Evolutionary conservation across 306 rosid genomes (phyloP), one percentile per base, ranked within the genome.

Genomic region (Sindora glabra): DNA sequence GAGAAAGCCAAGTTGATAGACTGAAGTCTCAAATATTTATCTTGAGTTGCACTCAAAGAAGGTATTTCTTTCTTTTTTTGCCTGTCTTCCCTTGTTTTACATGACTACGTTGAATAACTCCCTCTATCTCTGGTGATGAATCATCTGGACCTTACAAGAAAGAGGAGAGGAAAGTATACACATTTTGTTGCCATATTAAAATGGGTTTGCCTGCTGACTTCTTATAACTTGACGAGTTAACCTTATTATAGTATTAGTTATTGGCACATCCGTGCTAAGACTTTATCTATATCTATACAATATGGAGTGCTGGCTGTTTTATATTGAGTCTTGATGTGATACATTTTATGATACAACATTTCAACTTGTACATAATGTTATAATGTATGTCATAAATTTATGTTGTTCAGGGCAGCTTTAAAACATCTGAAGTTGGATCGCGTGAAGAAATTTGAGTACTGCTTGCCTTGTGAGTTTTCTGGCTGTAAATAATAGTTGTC

Each of bases 21-120:
- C 32, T 73, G 8, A 76, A 79, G 58, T 75, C 94, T 49, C 87
- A 83, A 74, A 87, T 90, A 68, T 90, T 80, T 36, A 86, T 87
- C 52, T 69, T 90, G 74, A 76, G 97, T 48, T 90, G 97, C 74
- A 87, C 94, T 15, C 97, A 90, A 69, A 81, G 97, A 78, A 85
- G 94, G 97, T 89, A 68, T 50, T 74, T 2, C 58, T 3, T 25
- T 47, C 22, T 49, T 18, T n/a, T n/a, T 12, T 23, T n/a, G n/a
- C n/a, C n/a, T n/a, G n/a, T 2, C 40, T 8, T 33, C 39, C 48
- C 17, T 12, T 56, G 22, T 53, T 70, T 26, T 26, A 26, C 6
- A 6, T 26, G 32, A 25, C 17, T 38, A 24, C 40, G 25, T 10
- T 26, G 13, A 22, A 38, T 38, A n/a, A 29, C 50, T 38, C 46